phyloP scores from a whole-genome alignment of 2,329 filamentous ascomycete genomes.

The Fusarium nisikadoi region DNA sequence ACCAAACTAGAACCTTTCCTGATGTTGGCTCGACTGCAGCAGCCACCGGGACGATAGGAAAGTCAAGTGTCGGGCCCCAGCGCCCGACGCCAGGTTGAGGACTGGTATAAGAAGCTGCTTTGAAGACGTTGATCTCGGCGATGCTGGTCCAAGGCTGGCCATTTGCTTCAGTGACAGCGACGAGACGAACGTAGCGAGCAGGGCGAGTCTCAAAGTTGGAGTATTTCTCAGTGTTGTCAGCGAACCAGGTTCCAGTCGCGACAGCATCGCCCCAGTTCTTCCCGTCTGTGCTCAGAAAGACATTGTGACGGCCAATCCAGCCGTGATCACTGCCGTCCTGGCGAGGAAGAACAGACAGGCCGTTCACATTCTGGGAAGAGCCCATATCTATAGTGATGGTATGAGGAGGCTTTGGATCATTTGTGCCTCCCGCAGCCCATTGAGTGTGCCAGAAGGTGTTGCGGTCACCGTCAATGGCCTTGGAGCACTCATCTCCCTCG shows the following conservation, averaged over 20 bases:
- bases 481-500: conserved; percentile 14
- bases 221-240: conserved; percentile 17
- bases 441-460: conserved; percentile 28
- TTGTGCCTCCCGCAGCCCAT: not conserved
- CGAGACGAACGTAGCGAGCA: conserved; percentile 26
- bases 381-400: conserved; percentile 25
- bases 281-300: conserved; percentile 23
- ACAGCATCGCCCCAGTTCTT: conserved; percentile 21
- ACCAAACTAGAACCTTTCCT: conserved; percentile 26
- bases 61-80: conserved; percentile 29
- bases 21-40: conserved; percentile 24
- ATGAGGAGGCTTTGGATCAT: conserved; percentile 17
- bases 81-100: conserved; percentile 6
- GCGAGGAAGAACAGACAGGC: conserved; percentile 20
- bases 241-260: conserved; percentile 27
- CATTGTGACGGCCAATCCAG: conserved; percentile 15
- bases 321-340: conserved; percentile 3
- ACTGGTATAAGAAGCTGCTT: conserved; percentile 1
- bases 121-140: conserved; percentile 30
- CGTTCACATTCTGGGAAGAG: conserved; percentile 17
- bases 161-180: conserved; percentile 3
- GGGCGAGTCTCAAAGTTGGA: conserved; percentile 29
- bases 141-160: conserved; percentile 27
- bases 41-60: conserved; percentile 32
- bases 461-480: conserved; percentile 22